These are phyloP conservation scores for Pseudodiploospora longispora DNA, from an alignment of 2,329 filamentous ascomycete species.

Conservation along the genomic window DNA sequence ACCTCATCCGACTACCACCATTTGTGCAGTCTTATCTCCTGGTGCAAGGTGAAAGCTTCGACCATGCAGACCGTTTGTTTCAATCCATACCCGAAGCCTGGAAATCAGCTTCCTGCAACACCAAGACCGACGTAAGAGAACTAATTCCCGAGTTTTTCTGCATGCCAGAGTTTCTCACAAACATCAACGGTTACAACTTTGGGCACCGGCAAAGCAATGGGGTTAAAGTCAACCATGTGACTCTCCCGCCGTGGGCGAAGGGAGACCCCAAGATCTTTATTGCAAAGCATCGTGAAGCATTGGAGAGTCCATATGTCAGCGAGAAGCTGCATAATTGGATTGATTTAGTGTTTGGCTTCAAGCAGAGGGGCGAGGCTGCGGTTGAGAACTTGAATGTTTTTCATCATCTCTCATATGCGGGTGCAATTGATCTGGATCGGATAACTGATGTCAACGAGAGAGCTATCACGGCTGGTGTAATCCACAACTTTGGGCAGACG, in stretches of 20 bases:
- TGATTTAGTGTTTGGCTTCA: slow-evolving; percentile 86
- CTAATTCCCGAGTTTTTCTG: slow-evolving; percentile 97
- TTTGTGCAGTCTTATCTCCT: slow-evolving; percentile 95
- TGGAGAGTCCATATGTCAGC: slow-evolving; percentile 90
- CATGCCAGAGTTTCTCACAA: slow-evolving; percentile 88
- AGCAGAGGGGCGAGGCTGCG: slow-evolving; percentile 88
- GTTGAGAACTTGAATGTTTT: slow-evolving; percentile 92
- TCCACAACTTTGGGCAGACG: slow-evolving; percentile 97
- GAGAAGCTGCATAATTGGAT: slow-evolving; percentile 91
- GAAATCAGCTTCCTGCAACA: slow-evolving; percentile 80
- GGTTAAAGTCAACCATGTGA: slow-evolving; percentile 73
- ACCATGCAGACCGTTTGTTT: slow-evolving; percentile 92
- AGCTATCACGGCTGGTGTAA: slow-evolving; percentile 84
- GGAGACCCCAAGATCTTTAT: slow-evolving; percentile 94
- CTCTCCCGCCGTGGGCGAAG: slow-evolving; percentile 93
- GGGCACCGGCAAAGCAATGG: slow-evolving; percentile 75
- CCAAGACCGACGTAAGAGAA: slow-evolving; percentile 90
- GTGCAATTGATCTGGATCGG: slow-evolving; percentile 83
- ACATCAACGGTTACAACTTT: slow-evolving; percentile 91
- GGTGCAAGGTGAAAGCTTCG: slow-evolving; percentile 90
- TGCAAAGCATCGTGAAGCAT: slow-evolving; percentile 85
- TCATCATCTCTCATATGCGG: slow-evolving; percentile 90
- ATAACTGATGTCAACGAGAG: slow-evolving; percentile 85
- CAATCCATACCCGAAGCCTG: slow-evolving; percentile 88
- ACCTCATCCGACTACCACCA: slow-evolving; percentile 87